A percentile compares a stretch with the other conserved stretches of the same genome.
Evolutionary conservation across 1,139 yeast species (phyloP).

Genomic region (Pneumocystis canis): DNA sequence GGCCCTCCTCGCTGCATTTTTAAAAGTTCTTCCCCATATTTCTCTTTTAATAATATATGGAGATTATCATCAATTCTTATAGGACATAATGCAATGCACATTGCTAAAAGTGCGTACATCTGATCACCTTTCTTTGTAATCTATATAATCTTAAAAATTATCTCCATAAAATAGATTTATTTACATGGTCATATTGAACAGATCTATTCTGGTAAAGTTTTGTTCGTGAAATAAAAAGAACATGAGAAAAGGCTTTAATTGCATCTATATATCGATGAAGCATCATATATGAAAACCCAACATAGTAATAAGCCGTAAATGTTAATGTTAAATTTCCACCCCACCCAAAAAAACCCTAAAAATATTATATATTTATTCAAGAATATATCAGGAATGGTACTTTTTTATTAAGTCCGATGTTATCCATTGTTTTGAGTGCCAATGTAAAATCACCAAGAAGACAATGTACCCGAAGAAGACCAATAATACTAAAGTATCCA

Average conservation of each 20-base stretch:
- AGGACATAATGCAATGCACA: constrained; percentile 34
- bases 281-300: constrained; percentile 38
- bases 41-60: constrained; percentile 32
- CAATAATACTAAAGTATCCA: constrained; percentile 37
- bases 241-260: constrained; percentile 34
- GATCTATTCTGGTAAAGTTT: constrained; percentile 30
- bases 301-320: constrained; percentile 25
- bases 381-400: constrained; percentile 33
- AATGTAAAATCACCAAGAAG: constrained; percentile 35
- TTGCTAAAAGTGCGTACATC: constrained; percentile 36
- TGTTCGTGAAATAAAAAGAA: constrained; percentile 34
- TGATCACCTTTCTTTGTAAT: constrained; percentile 34
- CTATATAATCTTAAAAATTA: not conserved
- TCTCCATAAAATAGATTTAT: not conserved
- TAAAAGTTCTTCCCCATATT: constrained; percentile 33
- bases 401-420: constrained; percentile 33
- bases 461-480: constrained; percentile 35
- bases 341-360: not conserved
- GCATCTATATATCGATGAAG: constrained; percentile 37
- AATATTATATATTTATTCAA: constrained; percentile 13
- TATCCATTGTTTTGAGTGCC: constrained; percentile 35
- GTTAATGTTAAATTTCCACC: not conserved
- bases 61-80: constrained; percentile 31
- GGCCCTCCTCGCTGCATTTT: constrained; percentile 33
- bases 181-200: constrained; percentile 33